phyloP scores from a whole-genome alignment of 108 stramenopile genomes.

The Fragilaria crotonensis region DNA sequence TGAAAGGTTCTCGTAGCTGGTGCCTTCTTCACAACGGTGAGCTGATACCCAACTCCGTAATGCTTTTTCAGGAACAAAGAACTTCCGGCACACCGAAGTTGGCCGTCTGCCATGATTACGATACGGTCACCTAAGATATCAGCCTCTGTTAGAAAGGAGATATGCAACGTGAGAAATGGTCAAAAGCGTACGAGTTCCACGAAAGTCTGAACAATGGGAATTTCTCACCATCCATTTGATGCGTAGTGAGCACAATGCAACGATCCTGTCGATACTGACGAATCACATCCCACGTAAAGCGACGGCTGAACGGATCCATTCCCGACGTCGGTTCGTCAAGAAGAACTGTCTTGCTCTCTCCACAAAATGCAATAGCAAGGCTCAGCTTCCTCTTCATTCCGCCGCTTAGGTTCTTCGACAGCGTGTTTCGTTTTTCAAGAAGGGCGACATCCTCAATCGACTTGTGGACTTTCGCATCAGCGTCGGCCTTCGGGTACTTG shows the following conservation, averaged over 20 bases:
- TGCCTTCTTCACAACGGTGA: slow-evolving; percentile 39
- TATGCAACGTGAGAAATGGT: too few species aligned
- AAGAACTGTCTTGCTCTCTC: slow-evolving; percentile 47
- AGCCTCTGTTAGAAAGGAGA: slow-evolving; percentile 54
- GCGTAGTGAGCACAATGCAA: slow-evolving; percentile 83
- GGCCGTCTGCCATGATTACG: slow-evolving; percentile 78
- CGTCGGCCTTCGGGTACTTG: slow-evolving; percentile 21
- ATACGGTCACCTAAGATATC: slow-evolving; percentile 83
- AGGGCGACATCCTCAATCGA: slow-evolving; percentile 40
- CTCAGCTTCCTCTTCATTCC: slow-evolving; percentile 57
- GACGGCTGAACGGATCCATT: slow-evolving; percentile 85
- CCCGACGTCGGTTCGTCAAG: slow-evolving; percentile 51
- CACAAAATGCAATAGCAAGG: slow-evolving; percentile 57
- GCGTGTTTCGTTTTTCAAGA: slow-evolving; percentile 31
- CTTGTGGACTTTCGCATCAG: slow-evolving; percentile 17
- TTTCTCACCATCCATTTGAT: slow-evolving; percentile 73
- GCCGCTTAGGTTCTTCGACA: slow-evolving; percentile 36
- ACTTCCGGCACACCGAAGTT: slow-evolving; percentile 55
- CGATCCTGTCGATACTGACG: slow-evolving; percentile 33
- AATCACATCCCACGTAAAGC: slow-evolving; percentile 79
- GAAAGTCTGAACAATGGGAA: too few species aligned
- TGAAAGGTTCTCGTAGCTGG: not conserved
- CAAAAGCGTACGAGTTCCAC: slow-evolving; percentile 65
- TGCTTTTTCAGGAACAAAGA: slow-evolving; percentile 69
- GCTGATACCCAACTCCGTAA: slow-evolving; percentile 66